These are phyloP conservation scores for Thalia dealbata DNA, from an alignment of 176 grass and related monocot genomes.

Conservation along the genomic window DNA sequence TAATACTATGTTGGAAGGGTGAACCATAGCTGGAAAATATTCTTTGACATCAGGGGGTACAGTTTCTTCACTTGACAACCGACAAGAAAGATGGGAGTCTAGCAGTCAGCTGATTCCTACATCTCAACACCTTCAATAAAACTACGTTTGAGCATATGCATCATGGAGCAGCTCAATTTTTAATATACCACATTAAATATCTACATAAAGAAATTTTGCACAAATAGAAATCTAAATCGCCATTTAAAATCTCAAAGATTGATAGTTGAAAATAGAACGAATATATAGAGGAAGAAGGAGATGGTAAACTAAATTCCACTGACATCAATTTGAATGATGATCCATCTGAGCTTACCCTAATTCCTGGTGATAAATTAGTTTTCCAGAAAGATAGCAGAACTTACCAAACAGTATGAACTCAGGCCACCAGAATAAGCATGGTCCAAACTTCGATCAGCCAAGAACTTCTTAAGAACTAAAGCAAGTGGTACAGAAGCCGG, in stretches of 20 bases:
- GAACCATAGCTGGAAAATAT: no score
- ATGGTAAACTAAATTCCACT: background rate
- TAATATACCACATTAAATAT: no score
- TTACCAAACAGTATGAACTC: slow-evolving; percentile 98
- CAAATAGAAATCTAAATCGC: background rate
- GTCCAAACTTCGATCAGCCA: slow-evolving; percentile 89
- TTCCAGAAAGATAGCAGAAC: background rate
- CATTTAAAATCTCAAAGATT: background rate
- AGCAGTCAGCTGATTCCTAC: no score
- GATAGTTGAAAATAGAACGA: background rate
- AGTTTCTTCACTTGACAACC: no score
- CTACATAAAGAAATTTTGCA: background rate
- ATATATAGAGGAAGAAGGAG: background rate
- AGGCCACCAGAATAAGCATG: slow-evolving; percentile 91
- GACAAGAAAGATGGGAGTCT: no score
- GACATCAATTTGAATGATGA: background rate
- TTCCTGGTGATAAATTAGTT: background rate
- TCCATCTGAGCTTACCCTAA: slow-evolving; percentile 11
- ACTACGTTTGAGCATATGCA: background rate
- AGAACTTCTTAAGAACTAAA: slow-evolving; percentile 86
- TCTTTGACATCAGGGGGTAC: no score
- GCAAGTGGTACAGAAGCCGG: slow-evolving; percentile 81
- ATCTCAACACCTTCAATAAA: no score
- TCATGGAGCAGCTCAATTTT: background rate
- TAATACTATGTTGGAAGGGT: no score